A percentile compares a stretch with the other conserved stretches of the same genome.
Conservation (phyloP, 2,329 filamentous ascomycete genomes). For the Hypocrella siamensis region DNA sequence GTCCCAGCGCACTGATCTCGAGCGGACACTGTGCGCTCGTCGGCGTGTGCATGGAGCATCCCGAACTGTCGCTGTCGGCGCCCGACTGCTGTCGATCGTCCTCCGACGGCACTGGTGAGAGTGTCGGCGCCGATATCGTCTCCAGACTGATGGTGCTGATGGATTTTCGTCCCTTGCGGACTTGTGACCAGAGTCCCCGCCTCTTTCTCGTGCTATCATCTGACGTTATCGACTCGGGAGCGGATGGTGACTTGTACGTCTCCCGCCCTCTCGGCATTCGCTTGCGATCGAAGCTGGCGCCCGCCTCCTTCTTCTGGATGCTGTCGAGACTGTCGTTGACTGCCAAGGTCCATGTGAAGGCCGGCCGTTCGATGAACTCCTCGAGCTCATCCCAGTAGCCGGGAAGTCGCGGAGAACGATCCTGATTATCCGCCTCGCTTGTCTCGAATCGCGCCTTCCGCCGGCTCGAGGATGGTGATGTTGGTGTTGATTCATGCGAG, state of each 20-base stretch:
- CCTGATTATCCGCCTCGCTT: not conserved
- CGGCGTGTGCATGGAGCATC: constrained; percentile 1
- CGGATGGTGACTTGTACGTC: no score
- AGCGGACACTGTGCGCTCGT: not conserved
- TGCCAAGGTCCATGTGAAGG: not conserved
- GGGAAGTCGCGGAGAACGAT: not conserved
- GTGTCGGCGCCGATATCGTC: not conserved
- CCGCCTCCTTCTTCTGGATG: not conserved
- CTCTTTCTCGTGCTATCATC: not conserved
- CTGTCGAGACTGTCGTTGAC: not conserved
- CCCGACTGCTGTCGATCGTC: not conserved
- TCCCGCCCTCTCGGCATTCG: not conserved
- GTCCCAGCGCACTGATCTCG: not conserved
- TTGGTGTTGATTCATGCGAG: no score
- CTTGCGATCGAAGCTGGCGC: not conserved
- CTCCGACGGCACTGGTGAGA: not conserved
- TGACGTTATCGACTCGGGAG: no score
- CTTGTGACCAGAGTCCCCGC: constrained; percentile 1
- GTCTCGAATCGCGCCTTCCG: not conserved
- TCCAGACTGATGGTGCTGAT: not conserved
- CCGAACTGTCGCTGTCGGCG: not conserved
- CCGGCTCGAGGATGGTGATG: not conserved
- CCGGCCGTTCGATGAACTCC: not conserved
- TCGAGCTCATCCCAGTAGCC: constrained; percentile 2
- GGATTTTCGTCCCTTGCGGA: not conserved